Evolutionary conservation across 1,284 basidiomycete species (phyloP), one percentile per base, ranked within the genome.

Genomic region (Naganishia sp.): DNA sequence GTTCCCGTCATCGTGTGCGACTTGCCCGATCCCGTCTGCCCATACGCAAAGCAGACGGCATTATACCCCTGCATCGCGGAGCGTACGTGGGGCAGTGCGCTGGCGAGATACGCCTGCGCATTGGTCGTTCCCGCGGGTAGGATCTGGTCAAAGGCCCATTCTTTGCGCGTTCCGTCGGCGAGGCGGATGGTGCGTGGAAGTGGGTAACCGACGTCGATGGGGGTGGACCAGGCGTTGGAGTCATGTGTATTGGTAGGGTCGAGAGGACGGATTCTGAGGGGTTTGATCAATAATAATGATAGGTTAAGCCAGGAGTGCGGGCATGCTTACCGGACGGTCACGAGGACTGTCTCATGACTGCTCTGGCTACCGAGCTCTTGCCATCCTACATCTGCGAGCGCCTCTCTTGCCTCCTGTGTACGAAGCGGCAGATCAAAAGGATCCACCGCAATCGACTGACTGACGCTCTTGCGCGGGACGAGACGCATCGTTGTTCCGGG

Each of bases 1-100:
- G 85, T 87, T 11, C 95, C 95, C 7, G 84, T 85, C 49, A 98
- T 85, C 0, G 94, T 96, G 75, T 90, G 94, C 0, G 94, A 96
- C 83, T 96, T 97, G 60, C 94, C 94, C 21, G 90, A 81, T 52
- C 64, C 64, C 52, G 64, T 70, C 73, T 28, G 78, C 73, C 64
- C 74, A 73, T 79, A 75, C 60, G 79, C 79, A 70, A 82, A 82
- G 50, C 81, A 81, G 1, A 84, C 84, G 46, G 80, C 82, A 73
- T 85, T 85, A 78, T 82, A 86, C 0, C 84, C 84, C 21, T 81
- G 81, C 79, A 84, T 82, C 1, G 81, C 81, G 0, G 82, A 81
- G 71, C 86, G 85, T 0, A 98, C 92, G 73, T 97, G 91, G 1
- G 89, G 89, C 13, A 87, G 85, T 0, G 92, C 94, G 1, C 92